Evolutionary conservation across 2,329 filamentous ascomycete genomes (phyloP), one percentile per base, ranked within the genome.

Genomic region (Thelonectria olida): DNA sequence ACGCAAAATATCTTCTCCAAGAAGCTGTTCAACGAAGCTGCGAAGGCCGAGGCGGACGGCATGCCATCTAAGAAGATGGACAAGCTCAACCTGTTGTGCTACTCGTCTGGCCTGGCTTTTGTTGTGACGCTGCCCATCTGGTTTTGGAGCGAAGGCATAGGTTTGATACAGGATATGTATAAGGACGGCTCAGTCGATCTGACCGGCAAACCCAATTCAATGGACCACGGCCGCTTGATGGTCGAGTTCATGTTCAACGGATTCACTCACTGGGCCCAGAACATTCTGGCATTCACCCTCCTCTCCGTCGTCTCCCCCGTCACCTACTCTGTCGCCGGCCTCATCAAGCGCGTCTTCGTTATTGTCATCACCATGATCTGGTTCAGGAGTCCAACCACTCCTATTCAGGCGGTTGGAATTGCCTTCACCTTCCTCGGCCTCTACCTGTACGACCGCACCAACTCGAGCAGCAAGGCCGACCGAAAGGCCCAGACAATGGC

Each of bases 1-100:
- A 96, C 93, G 0, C 96, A 99, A 75, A 99, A 99, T 74, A 99
- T 99, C 58, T 97, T 97, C 67, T 98, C 95, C 19, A 99, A 99
- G 79, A 92, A 93, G 67, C 88, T 99, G 9, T 99, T 99, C 83
- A 99, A 97, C 76, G 94, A 97, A 74, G 93, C 92, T 7, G 90
- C 93, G 7, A 89, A 89, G 60, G 92, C 92, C 2, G 95, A 97
- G 78, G 88, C 89, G 7, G 92, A 97, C 54, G 83, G 85, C 1
- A 79, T 83, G 12, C 85, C 86, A 56, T 86, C 88, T 42, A 88
- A 89, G 63, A 98, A 97, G 78, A 85, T 97, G 17, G 96, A 99
- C 80, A 99, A 99, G 80, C 87, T 99, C 39, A 99, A 99, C 74
- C 83, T 99, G 17, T 84, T 99, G 4, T 98, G 92, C 81, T 99